Evolutionary conservation across 352 stramenopile species (phyloP).

Genomic region (Phytophthora brassicae): DNA sequence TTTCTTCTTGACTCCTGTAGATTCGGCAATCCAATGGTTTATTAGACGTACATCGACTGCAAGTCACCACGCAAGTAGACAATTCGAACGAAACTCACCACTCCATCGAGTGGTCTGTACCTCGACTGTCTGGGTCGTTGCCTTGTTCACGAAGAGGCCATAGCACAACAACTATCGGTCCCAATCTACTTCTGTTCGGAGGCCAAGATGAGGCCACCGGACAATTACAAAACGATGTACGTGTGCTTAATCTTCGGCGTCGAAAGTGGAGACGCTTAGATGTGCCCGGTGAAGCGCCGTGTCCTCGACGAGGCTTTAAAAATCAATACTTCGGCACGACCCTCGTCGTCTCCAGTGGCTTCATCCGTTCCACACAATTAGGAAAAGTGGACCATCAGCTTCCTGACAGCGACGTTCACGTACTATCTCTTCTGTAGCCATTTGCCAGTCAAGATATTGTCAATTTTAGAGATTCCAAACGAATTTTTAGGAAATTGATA

Average conservation of each 20-base stretch:
- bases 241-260: constrained; percentile 37
- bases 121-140: constrained; percentile 36
- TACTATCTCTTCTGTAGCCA: constrained; percentile 33
- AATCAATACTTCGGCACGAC: constrained; percentile 78
- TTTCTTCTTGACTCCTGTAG: constrained; percentile 25
- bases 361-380: constrained; percentile 43
- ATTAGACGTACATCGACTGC: constrained; percentile 47
- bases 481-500: too few species aligned
- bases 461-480: not conserved
- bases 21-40: constrained; percentile 69
- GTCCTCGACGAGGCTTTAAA: constrained; percentile 74
- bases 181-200: constrained; percentile 64
- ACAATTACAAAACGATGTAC: constrained; percentile 52
- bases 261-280: constrained; percentile 40
- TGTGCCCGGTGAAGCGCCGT: constrained; percentile 41
- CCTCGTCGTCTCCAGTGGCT: constrained; percentile 73
- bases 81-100: constrained; percentile 11
- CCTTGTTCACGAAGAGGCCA: constrained; percentile 58
- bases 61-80: constrained; percentile 14
- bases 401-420: constrained; percentile 60
- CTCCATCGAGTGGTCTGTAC: constrained; percentile 42
- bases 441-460: too few species aligned
- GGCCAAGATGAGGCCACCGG: constrained; percentile 54
- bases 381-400: constrained; percentile 58
- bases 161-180: constrained; percentile 55